Conservation (phyloP, 306 rosid genomes). For the Cicer judaicum region DNA sequence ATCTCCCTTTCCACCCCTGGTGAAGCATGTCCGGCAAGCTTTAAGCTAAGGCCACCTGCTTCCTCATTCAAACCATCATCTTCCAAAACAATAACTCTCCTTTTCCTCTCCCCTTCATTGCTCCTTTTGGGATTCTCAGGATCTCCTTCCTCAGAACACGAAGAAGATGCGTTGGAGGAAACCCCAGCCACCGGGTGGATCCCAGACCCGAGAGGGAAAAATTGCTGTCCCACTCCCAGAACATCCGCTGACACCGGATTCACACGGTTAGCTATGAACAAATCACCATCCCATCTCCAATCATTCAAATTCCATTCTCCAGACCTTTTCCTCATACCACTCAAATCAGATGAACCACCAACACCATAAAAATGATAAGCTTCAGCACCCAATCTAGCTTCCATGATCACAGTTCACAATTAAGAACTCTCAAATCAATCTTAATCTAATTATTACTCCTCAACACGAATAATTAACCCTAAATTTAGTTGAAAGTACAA, state of each 20-base stretch:
- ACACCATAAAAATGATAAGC: conserved; percentile 55
- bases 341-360: conserved; percentile 53
- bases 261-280: conserved; percentile 67
- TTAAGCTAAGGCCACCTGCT: conserved; percentile 62
- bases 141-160: conserved; percentile 75
- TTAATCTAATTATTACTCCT: conserved; percentile 13
- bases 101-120: conserved; percentile 76
- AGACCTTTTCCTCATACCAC: conserved; percentile 64
- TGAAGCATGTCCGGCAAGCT: conserved; percentile 66
- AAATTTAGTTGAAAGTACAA: conserved; percentile 36
- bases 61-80: conserved; percentile 64
- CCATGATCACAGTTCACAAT: conserved; percentile 56
- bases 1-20: conserved; percentile 57
- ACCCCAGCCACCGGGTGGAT: conserved; percentile 54
- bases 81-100: conserved; percentile 66
- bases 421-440: conserved; percentile 24
- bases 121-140: conserved; percentile 52
- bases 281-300: conserved; percentile 95
- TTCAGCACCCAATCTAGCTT: conserved; percentile 63
- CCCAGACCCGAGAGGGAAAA: conserved; percentile 63
- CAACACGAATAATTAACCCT: not conserved
- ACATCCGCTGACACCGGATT: conserved; percentile 55
- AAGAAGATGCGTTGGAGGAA: conserved; percentile 77
- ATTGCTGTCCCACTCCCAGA: conserved; percentile 58
- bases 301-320: conserved; percentile 78